Evolutionary conservation across 2,329 filamentous ascomycete species (phyloP), one percentile per base, ranked within the genome.

Genomic region (Lasiodiplodia hormozganensis): DNA sequence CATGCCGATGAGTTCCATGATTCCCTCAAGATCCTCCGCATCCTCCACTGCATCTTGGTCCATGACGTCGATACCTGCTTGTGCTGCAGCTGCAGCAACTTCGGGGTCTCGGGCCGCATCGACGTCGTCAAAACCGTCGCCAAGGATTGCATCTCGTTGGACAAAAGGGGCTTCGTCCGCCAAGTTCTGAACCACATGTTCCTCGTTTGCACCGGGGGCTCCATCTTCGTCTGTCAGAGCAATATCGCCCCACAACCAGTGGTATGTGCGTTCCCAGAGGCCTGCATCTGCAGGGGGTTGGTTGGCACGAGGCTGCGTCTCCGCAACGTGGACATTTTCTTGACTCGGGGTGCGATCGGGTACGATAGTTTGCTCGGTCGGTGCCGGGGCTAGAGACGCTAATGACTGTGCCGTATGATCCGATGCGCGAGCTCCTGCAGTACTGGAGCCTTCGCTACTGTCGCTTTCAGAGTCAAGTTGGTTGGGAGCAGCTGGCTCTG

Each of bases 1-100:
- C 92, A 99, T 96, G 47, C 96, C 96, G 69, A 99, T 91, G 18
- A 99, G 87, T 78, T 99, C 96, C 84, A 99, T 89, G 65, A 99
- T 92, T 0, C 96, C 96, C 77, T 99, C 96, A 18, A 99, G 89
- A 76, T 99, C 96, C 80, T 99, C 96, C 11, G 92, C 92, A 72
- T 97, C 82, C 70, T 94, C 92, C 52, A 93, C 86, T 11, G 90
- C 91, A 72, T 92, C 90, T 66, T 88, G 86, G 67, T 90, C 88
- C 51, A 51, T 57, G 14, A 82, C 75, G 73, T 97, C 93, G 43
- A 95, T 82, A 10, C 87, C 91, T 18, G 88, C 89, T 60, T 87
- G 88, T 23, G 86, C 86, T n/a, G 87, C 90, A 54, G 87, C 90
- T 65, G 88, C 88, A 25, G 88, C 83, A 1, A 87, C 87, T 69